phyloP scores from a whole-genome alignment of 495 filamentous ascomycete genomes.

The Penicillium paradoxum region DNA sequence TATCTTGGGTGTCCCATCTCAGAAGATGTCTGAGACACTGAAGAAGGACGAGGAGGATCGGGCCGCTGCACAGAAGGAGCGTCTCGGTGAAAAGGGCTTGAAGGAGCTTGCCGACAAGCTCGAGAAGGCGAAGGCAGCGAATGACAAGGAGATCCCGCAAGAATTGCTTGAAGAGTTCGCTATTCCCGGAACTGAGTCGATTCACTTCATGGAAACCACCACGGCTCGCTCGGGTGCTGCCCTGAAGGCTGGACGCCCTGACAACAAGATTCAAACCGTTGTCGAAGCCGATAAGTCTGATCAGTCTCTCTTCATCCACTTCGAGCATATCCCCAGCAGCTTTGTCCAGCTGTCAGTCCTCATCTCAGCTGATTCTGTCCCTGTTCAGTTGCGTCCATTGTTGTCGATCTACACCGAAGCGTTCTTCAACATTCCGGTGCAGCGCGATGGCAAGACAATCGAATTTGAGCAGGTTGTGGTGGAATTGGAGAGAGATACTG shows the following conservation, averaged over 20 bases:
- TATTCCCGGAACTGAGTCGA: conserved; percentile 78
- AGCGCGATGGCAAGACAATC: conserved; percentile 68
- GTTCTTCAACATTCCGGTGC: conserved; percentile 88
- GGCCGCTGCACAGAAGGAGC: conserved; percentile 52
- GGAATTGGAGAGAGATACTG: conserved; percentile 83
- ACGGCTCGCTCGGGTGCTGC: conserved; percentile 85
- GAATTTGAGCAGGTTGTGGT: conserved; percentile 90
- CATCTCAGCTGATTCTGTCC: conserved; percentile 68
- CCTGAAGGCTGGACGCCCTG: conserved; percentile 55
- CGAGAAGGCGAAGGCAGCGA: conserved; percentile 71
- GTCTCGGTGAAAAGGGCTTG: conserved; percentile 61
- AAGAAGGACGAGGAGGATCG: conserved; percentile 65
- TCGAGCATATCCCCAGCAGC: conserved; percentile 83
- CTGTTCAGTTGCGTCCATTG: conserved; percentile 71
- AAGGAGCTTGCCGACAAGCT: conserved; percentile 69
- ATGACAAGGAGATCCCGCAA: conserved; percentile 73
- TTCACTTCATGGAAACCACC: conserved; percentile 86
- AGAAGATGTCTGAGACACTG: conserved; percentile 61
- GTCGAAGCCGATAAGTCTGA: conserved; percentile 64
- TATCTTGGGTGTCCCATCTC: conserved; percentile 78
- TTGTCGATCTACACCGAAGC: conserved; percentile 79
- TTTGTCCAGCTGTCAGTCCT: conserved; percentile 81
- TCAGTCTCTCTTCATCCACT: conserved; percentile 87
- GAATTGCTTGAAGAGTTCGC: conserved; percentile 71
- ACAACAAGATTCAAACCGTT: conserved; percentile 68